A percentile compares a stretch with the other conserved stretches of the same genome.
These are phyloP conservation scores for Gossypium sturtianum DNA, from an alignment of 345 rosid genomes.

Conservation along the genomic window DNA sequence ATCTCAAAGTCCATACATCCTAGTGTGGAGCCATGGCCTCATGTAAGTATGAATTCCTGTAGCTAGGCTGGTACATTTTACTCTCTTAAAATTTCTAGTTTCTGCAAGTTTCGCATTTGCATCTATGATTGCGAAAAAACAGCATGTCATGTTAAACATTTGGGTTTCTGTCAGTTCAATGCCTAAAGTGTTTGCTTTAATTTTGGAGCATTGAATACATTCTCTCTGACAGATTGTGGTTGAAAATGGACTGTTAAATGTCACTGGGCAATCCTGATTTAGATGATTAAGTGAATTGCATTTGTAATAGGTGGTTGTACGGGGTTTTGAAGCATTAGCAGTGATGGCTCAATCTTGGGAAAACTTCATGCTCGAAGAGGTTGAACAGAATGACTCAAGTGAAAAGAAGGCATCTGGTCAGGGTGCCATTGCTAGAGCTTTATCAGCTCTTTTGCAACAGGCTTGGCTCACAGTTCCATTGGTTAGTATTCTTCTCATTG, in stretches of 20 bases:
- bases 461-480: slow-evolving; percentile 47
- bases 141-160: not conserved
- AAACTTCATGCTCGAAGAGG: slow-evolving; percentile 44
- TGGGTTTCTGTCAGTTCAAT: not conserved
- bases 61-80: slow-evolving; percentile 4
- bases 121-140: not conserved
- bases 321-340: slow-evolving; percentile 65
- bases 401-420: slow-evolving; percentile 48
- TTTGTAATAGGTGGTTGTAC: slow-evolving; percentile 52
- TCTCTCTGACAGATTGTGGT: not conserved
- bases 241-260: not conserved
- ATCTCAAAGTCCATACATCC: slow-evolving; percentile 47
- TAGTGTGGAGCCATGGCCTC: slow-evolving; percentile 56
- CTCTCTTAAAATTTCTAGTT: not conserved
- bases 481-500: slow-evolving; percentile 31
- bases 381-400: slow-evolving; percentile 35
- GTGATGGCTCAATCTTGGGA: slow-evolving; percentile 69
- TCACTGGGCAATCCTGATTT: not conserved
- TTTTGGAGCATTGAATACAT: not conserved
- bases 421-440: slow-evolving; percentile 54
- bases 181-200: slow-evolving; percentile 5
- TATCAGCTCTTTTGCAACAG: slow-evolving; percentile 65
- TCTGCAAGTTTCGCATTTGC: not conserved
- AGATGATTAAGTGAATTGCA: slow-evolving; percentile 8
- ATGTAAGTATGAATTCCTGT: slow-evolving; percentile 40